phyloP scores from a whole-genome alignment of 352 stramenopile species.

The Phytophthora ramorum region DNA sequence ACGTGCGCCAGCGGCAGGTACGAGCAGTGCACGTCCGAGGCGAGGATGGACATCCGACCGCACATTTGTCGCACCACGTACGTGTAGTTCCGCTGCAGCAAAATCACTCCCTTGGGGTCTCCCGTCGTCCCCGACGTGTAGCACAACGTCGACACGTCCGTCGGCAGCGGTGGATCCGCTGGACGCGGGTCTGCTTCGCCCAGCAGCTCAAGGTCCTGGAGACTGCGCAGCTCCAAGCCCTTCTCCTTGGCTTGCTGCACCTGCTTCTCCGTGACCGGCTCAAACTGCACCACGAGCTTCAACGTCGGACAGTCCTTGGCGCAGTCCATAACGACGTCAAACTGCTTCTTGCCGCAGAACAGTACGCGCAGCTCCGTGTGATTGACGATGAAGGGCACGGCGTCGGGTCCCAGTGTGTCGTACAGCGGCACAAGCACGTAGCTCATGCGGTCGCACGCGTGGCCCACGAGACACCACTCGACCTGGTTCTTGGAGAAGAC shows the following conservation, averaged over 20 bases:
- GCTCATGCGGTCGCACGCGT: constrained; percentile 49
- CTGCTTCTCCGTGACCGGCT: constrained; percentile 35
- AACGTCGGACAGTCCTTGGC: constrained; percentile 40
- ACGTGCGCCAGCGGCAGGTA: constrained; percentile 97
- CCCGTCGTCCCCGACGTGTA: constrained; percentile 96
- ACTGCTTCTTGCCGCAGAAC: constrained; percentile 45
- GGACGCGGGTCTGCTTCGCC: constrained; percentile 33
- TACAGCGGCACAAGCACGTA: constrained; percentile 58
- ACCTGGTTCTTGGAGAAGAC: constrained; percentile 55
- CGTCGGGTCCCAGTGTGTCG: constrained; percentile 56
- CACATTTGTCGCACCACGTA: constrained; percentile 17
- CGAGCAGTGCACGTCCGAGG: constrained; percentile 91
- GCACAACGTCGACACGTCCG: constrained; percentile 92
- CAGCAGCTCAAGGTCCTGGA: constrained; percentile 37
- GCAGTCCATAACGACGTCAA: constrained; percentile 40
- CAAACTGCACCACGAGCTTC: constrained; percentile 49
- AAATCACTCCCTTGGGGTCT: constrained; percentile 94
- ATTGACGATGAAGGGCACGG: constrained; percentile 56
- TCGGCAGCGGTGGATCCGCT: constrained; percentile 42
- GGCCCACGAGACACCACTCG: constrained; percentile 47
- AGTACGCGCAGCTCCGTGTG: constrained; percentile 53
- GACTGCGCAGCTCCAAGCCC: constrained; percentile 40
- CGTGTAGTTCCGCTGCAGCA: constrained; percentile 83
- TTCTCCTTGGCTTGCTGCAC: constrained; percentile 18
- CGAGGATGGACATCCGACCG: constrained; percentile 31